Conservation (phyloP, 1,284 basidiomycete species). For the Porodaedalea pini region DNA sequence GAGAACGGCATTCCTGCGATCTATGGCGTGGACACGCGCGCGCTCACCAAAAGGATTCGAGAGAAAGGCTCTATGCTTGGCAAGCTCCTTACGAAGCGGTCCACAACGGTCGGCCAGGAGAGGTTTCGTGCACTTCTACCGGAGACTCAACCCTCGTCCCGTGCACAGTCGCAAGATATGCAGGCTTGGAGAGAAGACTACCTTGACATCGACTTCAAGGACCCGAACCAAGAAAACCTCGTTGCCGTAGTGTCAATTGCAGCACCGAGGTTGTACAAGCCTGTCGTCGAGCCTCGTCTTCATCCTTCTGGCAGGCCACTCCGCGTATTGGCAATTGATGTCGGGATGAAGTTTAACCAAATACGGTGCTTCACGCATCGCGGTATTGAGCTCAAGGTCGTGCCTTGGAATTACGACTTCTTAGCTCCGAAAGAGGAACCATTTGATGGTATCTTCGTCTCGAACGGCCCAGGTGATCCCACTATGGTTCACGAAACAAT, state of each 20-base stretch:
- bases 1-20: constrained; percentile 95
- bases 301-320: constrained; percentile 78
- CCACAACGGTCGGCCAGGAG: constrained; percentile 34
- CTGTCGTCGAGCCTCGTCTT: constrained; percentile 51
- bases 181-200: constrained; percentile 79
- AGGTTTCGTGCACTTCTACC: constrained; percentile 32
- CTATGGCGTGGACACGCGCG: constrained; percentile 95
- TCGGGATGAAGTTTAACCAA: constrained; percentile 99
- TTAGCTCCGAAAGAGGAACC: constrained; percentile 68
- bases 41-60: constrained; percentile 93
- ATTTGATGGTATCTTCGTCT: constrained; percentile 95
- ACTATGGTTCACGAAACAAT: constrained; percentile 81
- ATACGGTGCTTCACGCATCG: constrained; percentile 94
- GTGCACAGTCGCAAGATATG: constrained; percentile 44
- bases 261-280: constrained; percentile 69
- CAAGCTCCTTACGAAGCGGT: constrained; percentile 66
- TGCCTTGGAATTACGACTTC: constrained; percentile 97
- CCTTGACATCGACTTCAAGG: constrained; percentile 77
- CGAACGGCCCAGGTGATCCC: constrained; percentile 98
- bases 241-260: constrained; percentile 85
- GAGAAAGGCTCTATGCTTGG: constrained; percentile 94
- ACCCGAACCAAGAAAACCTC: constrained; percentile 89
- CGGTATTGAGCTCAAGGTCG: constrained; percentile 94
- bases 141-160: constrained; percentile 43
- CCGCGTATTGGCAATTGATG: constrained; percentile 89